These are phyloP conservation scores for Aureobasidium subglaciale DNA, from an alignment of 2,329 filamentous ascomycete genomes.

Conservation along the genomic window DNA sequence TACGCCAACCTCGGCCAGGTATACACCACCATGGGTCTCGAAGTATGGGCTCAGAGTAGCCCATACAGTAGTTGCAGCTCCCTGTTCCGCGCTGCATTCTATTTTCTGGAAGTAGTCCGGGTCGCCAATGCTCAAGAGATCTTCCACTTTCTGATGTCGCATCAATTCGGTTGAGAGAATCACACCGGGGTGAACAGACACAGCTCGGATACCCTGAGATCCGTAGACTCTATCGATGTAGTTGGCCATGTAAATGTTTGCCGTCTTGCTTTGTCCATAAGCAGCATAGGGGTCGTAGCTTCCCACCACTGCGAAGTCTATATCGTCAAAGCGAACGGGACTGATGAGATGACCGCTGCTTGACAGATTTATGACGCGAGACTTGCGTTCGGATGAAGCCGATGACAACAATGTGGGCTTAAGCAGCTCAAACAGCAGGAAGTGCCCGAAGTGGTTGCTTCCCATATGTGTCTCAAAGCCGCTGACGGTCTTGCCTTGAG, in stretches of 20 bases:
- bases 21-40: constrained; percentile 42
- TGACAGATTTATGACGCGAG: constrained; percentile 42
- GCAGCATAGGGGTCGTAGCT: constrained; percentile 23
- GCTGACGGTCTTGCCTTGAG: constrained; percentile 34
- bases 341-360: constrained; percentile 32
- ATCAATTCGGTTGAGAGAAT: constrained; percentile 26
- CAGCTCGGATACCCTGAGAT: constrained; percentile 36
- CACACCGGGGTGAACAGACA: constrained; percentile 42
- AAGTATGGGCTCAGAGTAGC: constrained; percentile 37
- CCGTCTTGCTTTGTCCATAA: constrained; percentile 47
- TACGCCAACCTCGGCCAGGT: constrained; percentile 39
- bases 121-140: background rate
- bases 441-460: constrained; percentile 49
- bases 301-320: constrained; percentile 27
- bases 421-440: constrained; percentile 49
- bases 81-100: constrained; percentile 32
- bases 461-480: constrained; percentile 48
- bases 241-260: constrained; percentile 47
- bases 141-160: constrained; percentile 7
- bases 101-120: constrained; percentile 7
- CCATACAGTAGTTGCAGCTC: constrained; percentile 44
- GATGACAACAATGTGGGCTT: constrained; percentile 37
- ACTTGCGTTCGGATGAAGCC: constrained; percentile 33
- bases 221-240: constrained; percentile 46
- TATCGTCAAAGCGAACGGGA: constrained; percentile 25